These are phyloP conservation scores for Apiospora marii DNA, from an alignment of 2,329 filamentous ascomycete genomes.

Conservation along the genomic window DNA sequence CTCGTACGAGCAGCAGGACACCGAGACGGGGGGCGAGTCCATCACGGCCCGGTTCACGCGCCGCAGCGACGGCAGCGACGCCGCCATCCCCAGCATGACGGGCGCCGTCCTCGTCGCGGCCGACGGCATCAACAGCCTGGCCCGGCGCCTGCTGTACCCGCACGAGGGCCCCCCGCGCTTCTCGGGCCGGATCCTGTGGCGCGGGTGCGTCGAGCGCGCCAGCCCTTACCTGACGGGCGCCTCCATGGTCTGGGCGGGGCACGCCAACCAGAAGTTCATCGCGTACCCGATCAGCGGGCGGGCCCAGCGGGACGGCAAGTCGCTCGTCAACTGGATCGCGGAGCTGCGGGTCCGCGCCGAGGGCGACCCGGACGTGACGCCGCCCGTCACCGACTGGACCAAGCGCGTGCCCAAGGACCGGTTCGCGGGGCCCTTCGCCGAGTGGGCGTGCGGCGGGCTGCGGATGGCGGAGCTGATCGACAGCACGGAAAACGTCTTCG, in stretches of 20 bases:
- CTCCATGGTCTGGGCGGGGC: slow-evolving; percentile 54
- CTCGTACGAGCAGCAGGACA: slow-evolving; percentile 44
- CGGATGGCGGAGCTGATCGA: slow-evolving; percentile 51
- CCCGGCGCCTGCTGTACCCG: slow-evolving; percentile 49
- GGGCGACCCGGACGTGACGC: slow-evolving; percentile 50
- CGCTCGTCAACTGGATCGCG: slow-evolving; percentile 55
- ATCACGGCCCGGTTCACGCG: slow-evolving; percentile 49
- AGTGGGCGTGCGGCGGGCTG: slow-evolving; percentile 52
- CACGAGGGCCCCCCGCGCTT: slow-evolving; percentile 53
- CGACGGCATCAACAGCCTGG: slow-evolving; percentile 55
- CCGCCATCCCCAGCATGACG: slow-evolving; percentile 38
- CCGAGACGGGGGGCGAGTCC: slow-evolving; percentile 26
- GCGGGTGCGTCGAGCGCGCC: slow-evolving; percentile 49
- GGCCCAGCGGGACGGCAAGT: slow-evolving; percentile 44
- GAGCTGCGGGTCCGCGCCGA: slow-evolving; percentile 51
- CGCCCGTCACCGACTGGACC: slow-evolving; percentile 53
- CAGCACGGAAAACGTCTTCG: slow-evolving; percentile 50
- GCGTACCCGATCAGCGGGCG: slow-evolving; percentile 53
- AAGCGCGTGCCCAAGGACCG: slow-evolving; percentile 49
- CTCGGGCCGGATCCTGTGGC: slow-evolving; percentile 55
- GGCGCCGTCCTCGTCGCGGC: slow-evolving; percentile 49
- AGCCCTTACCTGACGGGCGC: slow-evolving; percentile 50
- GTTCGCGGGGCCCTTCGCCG: slow-evolving; percentile 49
- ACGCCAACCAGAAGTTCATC: slow-evolving; percentile 56
- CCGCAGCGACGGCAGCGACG: slow-evolving; percentile 37